Conservation (phyloP, 768 basidiomycete genomes). For the Trametes villosa region DNA sequence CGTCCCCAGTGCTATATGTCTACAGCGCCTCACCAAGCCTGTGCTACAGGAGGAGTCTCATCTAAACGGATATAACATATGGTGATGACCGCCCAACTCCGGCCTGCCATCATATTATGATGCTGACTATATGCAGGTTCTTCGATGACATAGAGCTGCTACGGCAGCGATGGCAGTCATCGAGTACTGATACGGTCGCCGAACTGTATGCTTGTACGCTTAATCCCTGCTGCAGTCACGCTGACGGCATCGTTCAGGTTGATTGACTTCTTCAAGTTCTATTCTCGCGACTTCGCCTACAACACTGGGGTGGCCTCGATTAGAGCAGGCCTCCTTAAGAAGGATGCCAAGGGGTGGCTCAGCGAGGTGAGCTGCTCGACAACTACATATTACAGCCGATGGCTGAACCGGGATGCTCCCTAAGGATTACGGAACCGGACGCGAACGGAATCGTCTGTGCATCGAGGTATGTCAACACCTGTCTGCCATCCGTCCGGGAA, state of each 20-base stretch:
- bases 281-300: conserved; percentile 91
- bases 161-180: conserved; percentile 91
- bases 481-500: neutral
- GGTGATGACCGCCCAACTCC: conserved; percentile 44
- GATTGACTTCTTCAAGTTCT: conserved; percentile 98
- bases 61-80: conserved; percentile 80
- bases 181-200: conserved; percentile 90
- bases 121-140: conserved; percentile 58
- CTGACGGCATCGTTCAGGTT: conserved; percentile 58
- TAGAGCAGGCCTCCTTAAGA: conserved; percentile 84
- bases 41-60: conserved; percentile 72
- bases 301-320: conserved; percentile 92
- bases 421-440: conserved; percentile 62
- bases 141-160: conserved; percentile 97
- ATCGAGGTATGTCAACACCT: conserved; percentile 15
- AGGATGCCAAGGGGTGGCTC: conserved; percentile 94
- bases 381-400: neutral
- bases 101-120: neutral
- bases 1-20: conserved; percentile 26
- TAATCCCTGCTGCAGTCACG: conserved; percentile 7
- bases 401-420: neutral
- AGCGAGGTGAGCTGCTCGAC: conserved; percentile 68
- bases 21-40: conserved; percentile 20
- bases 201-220: conserved; percentile 60
- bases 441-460: conserved; percentile 94